These are phyloP conservation scores for Dipodascus albidus DNA, from an alignment of 805 yeast species.

Conservation along the genomic window DNA sequence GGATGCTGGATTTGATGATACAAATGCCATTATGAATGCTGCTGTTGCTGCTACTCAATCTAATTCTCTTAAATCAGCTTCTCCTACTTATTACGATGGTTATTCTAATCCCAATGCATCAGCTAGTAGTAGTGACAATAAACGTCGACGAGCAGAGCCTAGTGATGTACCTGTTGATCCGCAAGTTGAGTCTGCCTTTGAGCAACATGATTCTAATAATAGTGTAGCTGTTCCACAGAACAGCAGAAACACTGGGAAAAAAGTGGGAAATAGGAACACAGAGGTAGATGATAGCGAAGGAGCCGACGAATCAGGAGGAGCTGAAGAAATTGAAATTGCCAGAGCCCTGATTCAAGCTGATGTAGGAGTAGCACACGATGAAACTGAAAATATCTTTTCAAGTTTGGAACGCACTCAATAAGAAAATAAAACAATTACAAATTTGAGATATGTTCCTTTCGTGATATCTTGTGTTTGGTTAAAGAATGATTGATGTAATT, in stretches of 20 bases:
- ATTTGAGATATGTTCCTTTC: too few species aligned
- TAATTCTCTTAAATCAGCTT: conserved; percentile 10
- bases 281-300: neutral
- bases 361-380: conserved; percentile 13
- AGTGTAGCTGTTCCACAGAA: neutral
- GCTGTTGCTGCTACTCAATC: conserved; percentile 45
- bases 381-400: neutral
- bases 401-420: neutral
- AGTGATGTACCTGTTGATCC: conserved; percentile 46
- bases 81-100: neutral
- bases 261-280: neutral
- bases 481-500: neutral
- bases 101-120: neutral
- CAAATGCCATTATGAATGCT: conserved; percentile 37
- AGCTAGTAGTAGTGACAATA: neutral
- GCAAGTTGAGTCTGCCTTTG: conserved; percentile 39
- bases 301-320: conserved; percentile 18
- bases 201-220: conserved; percentile 23
- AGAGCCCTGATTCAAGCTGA: conserved; percentile 54
- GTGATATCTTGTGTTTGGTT: neutral
- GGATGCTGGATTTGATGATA: conserved; percentile 27
- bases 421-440: too few species aligned
- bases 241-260: neutral
- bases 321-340: conserved; percentile 54
- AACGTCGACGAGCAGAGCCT: conserved; percentile 9